A percentile compares a stretch with the other conserved stretches of the same genome.
Conservation (phyloP, 192 early-diverging fungal genomes). For the Spizellomyces punctatus region DNA sequence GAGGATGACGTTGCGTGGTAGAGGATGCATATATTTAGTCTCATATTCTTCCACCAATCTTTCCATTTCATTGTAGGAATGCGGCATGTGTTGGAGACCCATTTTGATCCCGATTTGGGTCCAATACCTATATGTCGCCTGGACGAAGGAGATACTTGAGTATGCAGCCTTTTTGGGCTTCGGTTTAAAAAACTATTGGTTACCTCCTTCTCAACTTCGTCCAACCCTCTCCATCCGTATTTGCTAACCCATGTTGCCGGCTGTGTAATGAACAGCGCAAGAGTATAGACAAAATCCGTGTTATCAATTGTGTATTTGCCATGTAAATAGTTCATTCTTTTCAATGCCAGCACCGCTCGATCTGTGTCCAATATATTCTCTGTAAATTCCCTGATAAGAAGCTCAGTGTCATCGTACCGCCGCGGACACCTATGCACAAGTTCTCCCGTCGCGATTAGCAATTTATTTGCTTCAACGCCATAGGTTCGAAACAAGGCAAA, state of each 20-base stretch:
- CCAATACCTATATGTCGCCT: background rate
- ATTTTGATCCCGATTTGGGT: too few relatives aligned
- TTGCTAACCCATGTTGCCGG: background rate
- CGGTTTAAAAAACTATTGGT: background rate
- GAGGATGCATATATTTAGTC: too few relatives aligned
- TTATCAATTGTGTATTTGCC: constrained; percentile 6
- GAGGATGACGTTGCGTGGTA: too few relatives aligned
- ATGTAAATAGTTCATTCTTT: constrained; percentile 11
- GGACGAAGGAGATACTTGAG: background rate
- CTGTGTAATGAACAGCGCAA: constrained; percentile 1
- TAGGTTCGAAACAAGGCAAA: too few relatives aligned
- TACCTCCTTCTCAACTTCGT: background rate
- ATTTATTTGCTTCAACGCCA: too few relatives aligned
- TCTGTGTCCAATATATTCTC: background rate
- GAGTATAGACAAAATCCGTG: constrained; percentile 4
- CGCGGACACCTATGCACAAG: too few relatives aligned
- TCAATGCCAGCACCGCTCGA: background rate
- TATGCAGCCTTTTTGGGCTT: background rate
- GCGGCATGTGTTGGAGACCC: too few relatives aligned
- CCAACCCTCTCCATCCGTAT: constrained; percentile 2
- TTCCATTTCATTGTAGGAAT: too few relatives aligned
- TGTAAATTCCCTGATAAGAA: background rate
- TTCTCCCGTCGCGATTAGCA: too few relatives aligned
- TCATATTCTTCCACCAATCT: too few relatives aligned
- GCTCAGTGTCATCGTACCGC: too few relatives aligned